These are phyloP conservation scores for Calendula officinalis DNA, from an alignment of 129 eudicot species.

Conservation along the genomic window DNA sequence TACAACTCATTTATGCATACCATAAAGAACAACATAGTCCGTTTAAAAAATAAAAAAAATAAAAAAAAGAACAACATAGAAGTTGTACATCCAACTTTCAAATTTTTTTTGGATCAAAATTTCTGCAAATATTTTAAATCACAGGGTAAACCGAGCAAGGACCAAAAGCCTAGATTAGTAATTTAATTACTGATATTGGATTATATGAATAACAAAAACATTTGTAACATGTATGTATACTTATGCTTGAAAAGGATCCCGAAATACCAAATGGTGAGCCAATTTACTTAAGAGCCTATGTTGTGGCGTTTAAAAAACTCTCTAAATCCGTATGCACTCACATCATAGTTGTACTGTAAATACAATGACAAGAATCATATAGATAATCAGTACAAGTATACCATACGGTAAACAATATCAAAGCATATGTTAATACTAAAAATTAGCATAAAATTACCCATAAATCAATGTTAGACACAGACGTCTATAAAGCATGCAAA, in stretches of 20 bases:
- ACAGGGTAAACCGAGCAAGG: too few species aligned
- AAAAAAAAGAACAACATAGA: too few species aligned
- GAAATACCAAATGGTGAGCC: neutral
- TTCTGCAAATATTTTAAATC: too few species aligned
- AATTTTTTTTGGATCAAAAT: too few species aligned
- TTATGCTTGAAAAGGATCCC: neutral
- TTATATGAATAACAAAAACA: neutral
- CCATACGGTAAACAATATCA: neutral
- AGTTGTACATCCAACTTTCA: too few species aligned
- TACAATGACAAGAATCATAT: neutral
- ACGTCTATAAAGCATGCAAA: neutral
- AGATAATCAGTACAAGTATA: slow-evolving; percentile 11
- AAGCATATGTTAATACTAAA: neutral
- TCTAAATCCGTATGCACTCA: slow-evolving; percentile 79
- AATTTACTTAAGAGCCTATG: slow-evolving; percentile 40
- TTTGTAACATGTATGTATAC: slow-evolving; percentile 1
- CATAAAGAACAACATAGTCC: too few species aligned
- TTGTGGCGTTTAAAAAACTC: slow-evolving; percentile 85
- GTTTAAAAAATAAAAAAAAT: too few species aligned
- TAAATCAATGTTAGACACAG: neutral
- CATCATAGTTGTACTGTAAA: slow-evolving; percentile 75
- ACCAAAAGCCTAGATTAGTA: slow-evolving; percentile 5
- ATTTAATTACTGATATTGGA: too few species aligned
- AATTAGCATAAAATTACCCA: neutral
- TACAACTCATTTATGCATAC: too few species aligned